Evolutionary conservation across 148 eudicot genomes (phyloP), one percentile per base, ranked within the genome.

Genomic region (Dysphania ambrosioides): DNA sequence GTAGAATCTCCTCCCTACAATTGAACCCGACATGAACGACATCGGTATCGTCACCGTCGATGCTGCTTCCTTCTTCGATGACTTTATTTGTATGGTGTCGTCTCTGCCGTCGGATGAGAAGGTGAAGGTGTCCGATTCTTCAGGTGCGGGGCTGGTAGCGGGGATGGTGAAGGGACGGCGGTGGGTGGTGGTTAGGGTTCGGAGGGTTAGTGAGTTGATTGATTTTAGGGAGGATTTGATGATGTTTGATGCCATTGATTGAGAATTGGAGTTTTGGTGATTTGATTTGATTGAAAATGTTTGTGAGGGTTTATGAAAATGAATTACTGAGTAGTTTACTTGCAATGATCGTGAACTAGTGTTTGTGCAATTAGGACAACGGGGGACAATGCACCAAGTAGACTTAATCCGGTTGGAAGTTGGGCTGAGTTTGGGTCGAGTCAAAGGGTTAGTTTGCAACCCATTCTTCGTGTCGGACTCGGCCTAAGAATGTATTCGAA

Each of bases 11-110:
- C 76, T 91, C 0, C 98, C 98, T 18, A 90, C 96, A 2, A 91
- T 85, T 70, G 97, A 93, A 6, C 98, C 98, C 0, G 98, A 91
- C 93, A 90, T 88, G 79, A 87, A 94, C 8, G 98, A 86, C 91
- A 72, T 81, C 10, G 98, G 96, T 93, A 94, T 94, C 3, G 90
- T 82, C 78, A 94, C 98, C 15, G 98, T 82, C 1, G 90, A 80
- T 4, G 78, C n/a, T 31, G 76, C 19, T 9, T 67, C 62, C 53
- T 81, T 81, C 40, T 42, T 82, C 3, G 79, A 82, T 10, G 76
- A 75, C 73, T 85, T 88, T 23, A 91, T 15, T 53, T 74, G 72
- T 35, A 90, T 83, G 42, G n/a, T 67, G 32, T 79, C 83, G 41
- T 83, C 56, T 6, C 18, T 66, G 66, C 32, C 66, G 57, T 74